A percentile compares a stretch with the other conserved stretches of the same genome.
Evolutionary conservation across 129 eudicot genomes (phyloP).

Genomic region (Pseudognaphalium luteoalbum): DNA sequence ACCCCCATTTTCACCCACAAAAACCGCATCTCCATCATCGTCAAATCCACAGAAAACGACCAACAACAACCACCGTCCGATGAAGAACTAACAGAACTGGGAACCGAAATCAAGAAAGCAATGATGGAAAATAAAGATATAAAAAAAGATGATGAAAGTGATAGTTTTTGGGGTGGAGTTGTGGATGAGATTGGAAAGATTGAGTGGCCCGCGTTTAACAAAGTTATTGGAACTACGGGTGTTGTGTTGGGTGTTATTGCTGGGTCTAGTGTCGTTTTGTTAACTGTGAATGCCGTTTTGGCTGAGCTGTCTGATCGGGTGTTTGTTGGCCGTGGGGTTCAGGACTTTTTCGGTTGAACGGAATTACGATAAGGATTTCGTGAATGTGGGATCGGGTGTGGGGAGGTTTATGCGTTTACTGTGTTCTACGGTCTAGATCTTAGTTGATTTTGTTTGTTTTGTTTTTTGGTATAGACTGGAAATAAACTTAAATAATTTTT

Average conservation of each 20-base stretch:
- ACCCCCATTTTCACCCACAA: neutral
- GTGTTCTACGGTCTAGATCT: slow-evolving; percentile 7
- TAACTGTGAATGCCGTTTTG: slow-evolving; percentile 86
- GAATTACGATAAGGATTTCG: neutral
- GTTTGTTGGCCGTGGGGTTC: slow-evolving; percentile 83
- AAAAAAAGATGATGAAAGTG: slow-evolving; percentile 30
- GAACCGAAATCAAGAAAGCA: slow-evolving; percentile 58
- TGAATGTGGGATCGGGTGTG: neutral
- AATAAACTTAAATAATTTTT: no score
- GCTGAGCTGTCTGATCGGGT: slow-evolving; percentile 83
- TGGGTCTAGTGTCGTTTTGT: slow-evolving; percentile 83
- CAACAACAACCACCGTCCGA: slow-evolving; percentile 23
- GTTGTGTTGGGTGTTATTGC: slow-evolving; percentile 85
- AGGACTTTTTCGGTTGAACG: slow-evolving; percentile 71
- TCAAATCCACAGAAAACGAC: slow-evolving; percentile 16
- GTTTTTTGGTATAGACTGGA: neutral
- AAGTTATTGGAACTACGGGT: slow-evolving; percentile 76
- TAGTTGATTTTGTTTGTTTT: neutral
- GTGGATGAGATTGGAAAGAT: slow-evolving; percentile 73
- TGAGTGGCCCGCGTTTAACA: slow-evolving; percentile 80
- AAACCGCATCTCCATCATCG: slow-evolving; percentile 1
- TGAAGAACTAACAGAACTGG: slow-evolving; percentile 50
- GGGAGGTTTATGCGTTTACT: neutral
- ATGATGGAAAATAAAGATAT: slow-evolving; percentile 57
- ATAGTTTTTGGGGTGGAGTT: slow-evolving; percentile 54